Evolutionary conservation across 805 yeast species (phyloP), one percentile per base, ranked within the genome.

Genomic region (Clavispora asparagi): DNA sequence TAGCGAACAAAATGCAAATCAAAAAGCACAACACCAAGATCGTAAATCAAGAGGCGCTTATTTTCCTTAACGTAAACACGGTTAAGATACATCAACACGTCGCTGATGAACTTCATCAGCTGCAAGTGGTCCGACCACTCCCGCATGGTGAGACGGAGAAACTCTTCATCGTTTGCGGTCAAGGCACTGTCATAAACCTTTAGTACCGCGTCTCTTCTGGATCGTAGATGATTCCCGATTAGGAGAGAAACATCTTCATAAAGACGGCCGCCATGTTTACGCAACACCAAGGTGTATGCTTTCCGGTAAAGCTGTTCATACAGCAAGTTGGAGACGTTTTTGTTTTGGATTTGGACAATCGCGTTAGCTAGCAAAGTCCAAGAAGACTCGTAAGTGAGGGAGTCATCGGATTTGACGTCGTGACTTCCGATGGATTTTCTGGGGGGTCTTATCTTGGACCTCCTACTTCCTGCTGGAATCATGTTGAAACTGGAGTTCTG

Each of bases 21-120:
- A 61, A 88, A 90, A 8, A 82, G 62, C 29, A 75, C 76, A 23
- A 89, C 70, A 0, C 96, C 95, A 41, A 83, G 72, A 58, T 90
- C 96, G 58, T 83, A 84, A 2, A 85, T 73, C 47, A 82, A 67
- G 4, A 85, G 80, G 42, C 80, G 67, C 54, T 79, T 82, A 45
- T 73, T 70, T 52, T 85, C 91, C 53, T 80, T 82, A 26, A 90
- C 86, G 55, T 86, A 89, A 0, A 87, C 96, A 39, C 95, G 76
- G 59, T 90, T 95, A 59, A 91, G 64, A 58, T 90, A 90, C 86
- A 90, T 83, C 60, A 88, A 68, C 3, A 90, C 87, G 62, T 91
- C 96, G 55, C 91, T 78, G 39, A 88, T 78, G 76, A 87, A 80
- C 51, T 87, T 75, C 83, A 87, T 85, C 41, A 85, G 75, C 35